Conservation (phyloP, 2,329 filamentous ascomycete genomes). For the Aspergillus brunneoviolaceus region DNA sequence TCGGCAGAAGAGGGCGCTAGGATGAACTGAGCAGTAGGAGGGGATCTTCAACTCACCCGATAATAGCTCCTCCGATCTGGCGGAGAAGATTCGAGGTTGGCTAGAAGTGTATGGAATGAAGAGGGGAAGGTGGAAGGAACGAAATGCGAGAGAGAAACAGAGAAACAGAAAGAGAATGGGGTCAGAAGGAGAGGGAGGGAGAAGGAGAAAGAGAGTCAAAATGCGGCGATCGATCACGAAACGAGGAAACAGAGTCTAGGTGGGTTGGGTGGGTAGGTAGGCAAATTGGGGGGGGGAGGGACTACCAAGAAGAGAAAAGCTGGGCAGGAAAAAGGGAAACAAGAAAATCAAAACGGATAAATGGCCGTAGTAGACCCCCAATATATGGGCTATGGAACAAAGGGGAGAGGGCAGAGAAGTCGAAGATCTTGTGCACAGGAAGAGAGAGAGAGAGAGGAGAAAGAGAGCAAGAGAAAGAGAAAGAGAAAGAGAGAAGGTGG, state of each 20-base stretch:
- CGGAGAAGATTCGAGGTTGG: conserved; percentile 23
- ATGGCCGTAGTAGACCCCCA: conserved; percentile 7
- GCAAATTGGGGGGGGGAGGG: conserved; percentile 1
- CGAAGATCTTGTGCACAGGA: conserved; percentile 8
- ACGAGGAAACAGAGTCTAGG: conserved; percentile 7
- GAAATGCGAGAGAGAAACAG: conserved; percentile 30
- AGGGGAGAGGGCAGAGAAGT: conserved; percentile 8
- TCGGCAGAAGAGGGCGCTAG: conserved; percentile 9
- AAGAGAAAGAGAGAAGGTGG: not conserved
- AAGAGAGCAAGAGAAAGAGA: not conserved
- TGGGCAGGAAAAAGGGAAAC: not conserved
- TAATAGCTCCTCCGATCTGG: conserved; percentile 14
- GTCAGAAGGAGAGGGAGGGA: conserved; percentile 5
- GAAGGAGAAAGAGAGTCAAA: conserved; percentile 7
- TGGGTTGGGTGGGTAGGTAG: not conserved
- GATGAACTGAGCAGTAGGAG: not conserved
- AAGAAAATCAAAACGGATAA: not conserved
- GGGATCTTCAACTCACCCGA: conserved; percentile 5
- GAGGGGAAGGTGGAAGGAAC: conserved; percentile 25
- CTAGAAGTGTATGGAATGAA: conserved; percentile 22
- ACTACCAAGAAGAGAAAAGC: conserved; percentile 3
- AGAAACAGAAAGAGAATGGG: conserved; percentile 21
- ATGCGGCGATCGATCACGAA: conserved; percentile 6
- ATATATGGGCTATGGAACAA: conserved; percentile 14
- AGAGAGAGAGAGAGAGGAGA: not conserved